A percentile compares a stretch with the other conserved stretches of the same genome.
These are phyloP conservation scores for Martensiomyces pterosporus DNA, from an alignment of 192 early-diverging fungal species.

Conservation along the genomic window DNA sequence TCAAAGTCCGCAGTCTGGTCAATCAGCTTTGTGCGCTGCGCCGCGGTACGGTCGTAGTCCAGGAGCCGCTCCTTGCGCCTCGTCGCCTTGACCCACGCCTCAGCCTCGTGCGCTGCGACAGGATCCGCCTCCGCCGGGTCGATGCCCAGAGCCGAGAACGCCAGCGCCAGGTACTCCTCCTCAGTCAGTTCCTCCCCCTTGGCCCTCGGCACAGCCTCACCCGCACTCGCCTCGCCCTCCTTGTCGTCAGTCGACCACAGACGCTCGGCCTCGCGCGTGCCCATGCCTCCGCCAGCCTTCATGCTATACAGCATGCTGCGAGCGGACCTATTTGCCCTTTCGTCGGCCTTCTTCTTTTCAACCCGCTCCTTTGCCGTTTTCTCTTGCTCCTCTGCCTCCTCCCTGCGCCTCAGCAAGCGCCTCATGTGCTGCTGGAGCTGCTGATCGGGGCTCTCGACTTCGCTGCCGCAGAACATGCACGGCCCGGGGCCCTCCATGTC, in stretches of 20 bases:
- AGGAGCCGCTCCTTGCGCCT: slow-evolving; percentile 43
- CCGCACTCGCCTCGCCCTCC: neutral
- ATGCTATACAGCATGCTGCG: slow-evolving; percentile 18
- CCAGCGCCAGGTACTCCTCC: slow-evolving; percentile 31
- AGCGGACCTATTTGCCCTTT: neutral
- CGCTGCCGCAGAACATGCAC: slow-evolving; percentile 47
- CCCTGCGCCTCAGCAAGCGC: slow-evolving; percentile 10
- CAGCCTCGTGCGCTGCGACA: slow-evolving; percentile 13
- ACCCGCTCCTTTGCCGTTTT: neutral
- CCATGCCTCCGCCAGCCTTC: slow-evolving; percentile 27
- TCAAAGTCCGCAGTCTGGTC: slow-evolving; percentile 46
- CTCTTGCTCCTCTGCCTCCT: neutral
- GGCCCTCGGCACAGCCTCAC: neutral
- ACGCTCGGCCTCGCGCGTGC: slow-evolving; percentile 5
- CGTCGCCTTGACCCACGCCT: slow-evolving; percentile 37
- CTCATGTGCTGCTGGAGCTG: slow-evolving; percentile 47
- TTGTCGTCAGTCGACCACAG: slow-evolving; percentile 14
- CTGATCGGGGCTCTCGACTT: slow-evolving; percentile 40
- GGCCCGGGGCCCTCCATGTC: slow-evolving; percentile 48
- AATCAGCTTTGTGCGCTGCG: slow-evolving; percentile 47
- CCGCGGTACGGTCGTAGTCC: slow-evolving; percentile 48
- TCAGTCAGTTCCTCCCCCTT: slow-evolving; percentile 3
- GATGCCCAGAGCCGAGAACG: slow-evolving; percentile 32
- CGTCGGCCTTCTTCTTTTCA: neutral
- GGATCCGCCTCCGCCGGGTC: slow-evolving; percentile 10